Conservation (phyloP, 352 stramenopile species). For the Globisporangium abappressorium region DNA sequence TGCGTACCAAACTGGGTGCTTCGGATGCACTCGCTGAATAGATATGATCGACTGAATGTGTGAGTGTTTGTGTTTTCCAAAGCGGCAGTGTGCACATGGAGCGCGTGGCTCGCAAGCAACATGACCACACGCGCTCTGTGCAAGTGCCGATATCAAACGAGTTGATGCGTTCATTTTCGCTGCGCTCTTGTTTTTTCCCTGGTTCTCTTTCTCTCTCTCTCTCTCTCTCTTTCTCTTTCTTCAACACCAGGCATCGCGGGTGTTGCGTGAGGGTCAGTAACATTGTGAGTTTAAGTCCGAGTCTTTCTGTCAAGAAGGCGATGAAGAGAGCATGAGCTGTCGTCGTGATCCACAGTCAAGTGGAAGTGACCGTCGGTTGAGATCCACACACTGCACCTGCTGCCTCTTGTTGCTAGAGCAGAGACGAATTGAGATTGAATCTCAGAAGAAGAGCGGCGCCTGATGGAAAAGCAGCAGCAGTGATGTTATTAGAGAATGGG, state of each 20-base stretch:
- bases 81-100: neutral
- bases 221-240: neutral
- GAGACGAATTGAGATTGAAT: too few species aligned
- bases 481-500: too few species aligned
- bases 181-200: neutral
- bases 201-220: neutral
- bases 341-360: neutral
- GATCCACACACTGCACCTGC: neutral
- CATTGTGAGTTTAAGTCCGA: conserved; percentile 27
- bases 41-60: neutral
- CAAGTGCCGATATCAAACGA: neutral
- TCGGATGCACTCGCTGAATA: neutral
- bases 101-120: neutral
- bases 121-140: neutral
- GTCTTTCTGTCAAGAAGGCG: conserved; percentile 1
- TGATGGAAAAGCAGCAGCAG: too few species aligned
- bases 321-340: neutral
- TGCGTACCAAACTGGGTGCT: neutral
- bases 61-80: neutral
- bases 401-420: too few species aligned
- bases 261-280: neutral
- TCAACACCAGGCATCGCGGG: neutral
- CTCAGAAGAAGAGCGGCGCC: too few species aligned
- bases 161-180: neutral
- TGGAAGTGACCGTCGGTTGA: conserved; percentile 4